A percentile compares a stretch with the other conserved stretches of the same genome.
phyloP scores from a whole-genome alignment of 805 yeast genomes.

The Candida sphagnicola region DNA sequence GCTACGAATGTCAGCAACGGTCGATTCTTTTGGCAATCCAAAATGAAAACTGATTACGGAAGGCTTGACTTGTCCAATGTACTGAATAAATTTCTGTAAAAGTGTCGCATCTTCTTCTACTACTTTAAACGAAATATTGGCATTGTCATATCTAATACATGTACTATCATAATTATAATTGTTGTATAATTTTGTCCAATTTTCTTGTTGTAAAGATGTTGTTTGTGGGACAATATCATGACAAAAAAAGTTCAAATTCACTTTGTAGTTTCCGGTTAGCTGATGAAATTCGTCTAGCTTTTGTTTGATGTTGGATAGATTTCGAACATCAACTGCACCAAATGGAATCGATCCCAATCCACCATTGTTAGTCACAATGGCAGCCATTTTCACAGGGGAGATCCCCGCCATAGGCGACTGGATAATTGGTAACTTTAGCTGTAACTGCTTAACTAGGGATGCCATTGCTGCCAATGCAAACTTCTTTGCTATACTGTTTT shows the following conservation, averaged over 20 bases:
- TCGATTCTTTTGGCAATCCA: conserved; percentile 36
- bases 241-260: conserved; percentile 47
- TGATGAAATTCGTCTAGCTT: conserved; percentile 13
- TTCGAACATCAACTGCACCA: conserved; percentile 26
- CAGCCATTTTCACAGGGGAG: conserved; percentile 42
- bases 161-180: background rate
- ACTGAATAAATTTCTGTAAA: conserved; percentile 15
- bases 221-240: conserved; percentile 27
- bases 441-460: conserved; percentile 14
- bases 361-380: conserved; percentile 38
- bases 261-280: conserved; percentile 13
- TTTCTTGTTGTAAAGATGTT: conserved; percentile 13
- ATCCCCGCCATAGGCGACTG: conserved; percentile 65
- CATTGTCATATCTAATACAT: conserved; percentile 12
- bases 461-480: background rate
- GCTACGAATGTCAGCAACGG: conserved; percentile 29
- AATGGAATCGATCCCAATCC: conserved; percentile 50
- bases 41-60: conserved; percentile 51
- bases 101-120: conserved; percentile 18
- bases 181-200: conserved; percentile 19
- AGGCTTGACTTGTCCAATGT: conserved; percentile 26
- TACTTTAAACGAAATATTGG: conserved; percentile 27
- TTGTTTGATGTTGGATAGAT: conserved; percentile 14
- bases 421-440: conserved; percentile 40
- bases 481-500: too few species aligned